Evolutionary conservation across 2,329 filamentous ascomycete species (phyloP), one percentile per base, ranked within the genome.

Genomic region (Fusarium pseudograminearum): DNA sequence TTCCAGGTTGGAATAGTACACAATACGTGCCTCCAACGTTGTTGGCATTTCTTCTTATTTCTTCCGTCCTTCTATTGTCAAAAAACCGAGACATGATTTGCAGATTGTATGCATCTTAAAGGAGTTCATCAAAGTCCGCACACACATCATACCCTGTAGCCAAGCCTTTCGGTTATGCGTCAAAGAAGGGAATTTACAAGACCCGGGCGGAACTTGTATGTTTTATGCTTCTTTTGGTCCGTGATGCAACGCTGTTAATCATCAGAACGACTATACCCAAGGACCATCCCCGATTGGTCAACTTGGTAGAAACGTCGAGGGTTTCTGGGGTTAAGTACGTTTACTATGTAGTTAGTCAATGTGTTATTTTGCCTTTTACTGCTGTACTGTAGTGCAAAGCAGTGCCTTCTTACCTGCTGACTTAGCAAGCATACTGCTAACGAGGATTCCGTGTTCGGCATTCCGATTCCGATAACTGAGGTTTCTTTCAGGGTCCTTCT

Each of bases 401-500:
- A 38, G 18, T n/a, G 12, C n/a, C 36, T 38, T 18, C 34, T 40
- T 11, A 20, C 10, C 10, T n/a, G 34, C 18, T 38, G 18, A 40
- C 36, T 40, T 40, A 40, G 36, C 36, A 20, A 20, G 18, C n/a
- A 40, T n/a, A 40, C 36, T 40, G 6, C 36, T 40, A 20, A 20
- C 36, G 7, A 22, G n/a, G n/a, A 40, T 40, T 40, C 36, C 36
- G 36, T 40, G 14, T 12, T 40, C 36, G 36, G n/a, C 36, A 40
- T 40, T 40, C 36, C 36, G 36, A 40, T 40, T 44, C 22, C 22
- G 22, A 44, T 4, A 18, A 44, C 31, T 57, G 36, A 44, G 56
- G 52, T 54, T 53, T 36, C n/a, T 41, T 56, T 45, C 44, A 50
- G 38, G 22, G 44, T 50, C 44, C 38, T 56, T 57, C 38, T 24